phyloP scores from a whole-genome alignment of 1,139 yeast genomes.

The Pichia sp. region DNA sequence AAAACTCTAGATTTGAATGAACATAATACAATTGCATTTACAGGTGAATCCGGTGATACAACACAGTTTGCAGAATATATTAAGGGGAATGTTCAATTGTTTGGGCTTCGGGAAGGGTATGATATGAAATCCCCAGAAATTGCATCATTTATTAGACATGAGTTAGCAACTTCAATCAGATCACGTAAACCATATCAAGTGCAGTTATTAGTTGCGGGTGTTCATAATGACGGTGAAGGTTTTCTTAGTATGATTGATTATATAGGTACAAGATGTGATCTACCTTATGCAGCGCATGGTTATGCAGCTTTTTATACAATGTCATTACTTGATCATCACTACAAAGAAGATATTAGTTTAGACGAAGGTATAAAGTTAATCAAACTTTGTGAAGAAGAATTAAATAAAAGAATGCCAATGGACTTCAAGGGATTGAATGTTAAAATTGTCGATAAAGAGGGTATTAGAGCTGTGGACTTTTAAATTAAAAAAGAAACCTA shows the following conservation, averaged over 20 bases:
- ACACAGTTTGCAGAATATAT: conserved; percentile 94
- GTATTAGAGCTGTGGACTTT: conserved; percentile 48
- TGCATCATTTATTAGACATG: conserved; percentile 82
- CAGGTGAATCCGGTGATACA: conserved; percentile 97
- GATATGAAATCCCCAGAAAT: conserved; percentile 82
- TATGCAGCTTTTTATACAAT: conserved; percentile 92
- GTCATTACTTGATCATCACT: conserved; percentile 87
- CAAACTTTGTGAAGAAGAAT: conserved; percentile 68
- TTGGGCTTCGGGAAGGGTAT: conserved; percentile 76
- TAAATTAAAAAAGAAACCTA: background rate
- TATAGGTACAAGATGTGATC: conserved; percentile 81
- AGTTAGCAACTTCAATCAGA: conserved; percentile 81
- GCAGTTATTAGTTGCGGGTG: conserved; percentile 82
- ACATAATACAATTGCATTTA: conserved; percentile 77
- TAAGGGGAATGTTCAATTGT: conserved; percentile 86
- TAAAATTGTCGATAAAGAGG: conserved; percentile 71
- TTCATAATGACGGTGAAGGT: conserved; percentile 55
- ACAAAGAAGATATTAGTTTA: conserved; percentile 65
- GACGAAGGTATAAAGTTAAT: conserved; percentile 78
- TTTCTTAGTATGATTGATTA: conserved; percentile 87
- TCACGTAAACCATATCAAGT: conserved; percentile 94
- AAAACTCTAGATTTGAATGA: conserved; percentile 75
- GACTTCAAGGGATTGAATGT: conserved; percentile 81
- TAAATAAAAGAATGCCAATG: conserved; percentile 84
- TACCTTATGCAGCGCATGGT: conserved; percentile 97